Percentiles rank a stretch among this genome's conserved stretches.
phyloP scores from a whole-genome alignment of 78 protist species.

The Creolimax fragrantissima region DNA sequence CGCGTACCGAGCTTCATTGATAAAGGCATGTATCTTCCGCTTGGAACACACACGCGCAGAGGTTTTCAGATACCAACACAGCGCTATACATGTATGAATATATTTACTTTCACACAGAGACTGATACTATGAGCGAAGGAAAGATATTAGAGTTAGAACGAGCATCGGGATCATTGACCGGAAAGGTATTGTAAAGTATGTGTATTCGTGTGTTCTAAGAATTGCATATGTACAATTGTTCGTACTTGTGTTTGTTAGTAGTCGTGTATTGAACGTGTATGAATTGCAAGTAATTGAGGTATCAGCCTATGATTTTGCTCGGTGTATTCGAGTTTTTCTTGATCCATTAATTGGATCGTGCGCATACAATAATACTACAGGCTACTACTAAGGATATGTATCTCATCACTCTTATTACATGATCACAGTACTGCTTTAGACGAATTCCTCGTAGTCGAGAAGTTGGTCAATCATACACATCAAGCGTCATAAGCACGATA shows the following conservation, averaged over 20 bases:
- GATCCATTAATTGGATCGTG: not conserved
- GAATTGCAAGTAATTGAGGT: not conserved
- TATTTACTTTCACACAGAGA: not conserved
- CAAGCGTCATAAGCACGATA: not conserved
- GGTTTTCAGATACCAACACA: not conserved
- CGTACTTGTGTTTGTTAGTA: not conserved
- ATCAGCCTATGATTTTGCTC: not conserved
- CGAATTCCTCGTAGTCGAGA: constrained; percentile 15
- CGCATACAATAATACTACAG: not conserved
- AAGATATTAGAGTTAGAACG: not conserved
- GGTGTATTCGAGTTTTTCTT: not conserved
- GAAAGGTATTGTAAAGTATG: not conserved
- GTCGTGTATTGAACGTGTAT: not conserved
- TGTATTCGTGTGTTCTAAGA: not conserved
- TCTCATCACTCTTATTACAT: not conserved
- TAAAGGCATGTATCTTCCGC: not conserved
- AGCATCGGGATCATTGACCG: not conserved
- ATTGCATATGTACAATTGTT: not conserved
- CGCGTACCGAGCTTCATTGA: not conserved
- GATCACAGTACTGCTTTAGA: not conserved
- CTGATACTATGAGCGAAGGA: not conserved
- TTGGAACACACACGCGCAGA: not conserved
- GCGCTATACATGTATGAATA: not conserved
- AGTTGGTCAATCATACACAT: constrained; percentile 5
- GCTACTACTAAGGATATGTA: not conserved